Conservation (phyloP, 495 filamentous ascomycete genomes). For the Annulohypoxylon nitens region DNA sequence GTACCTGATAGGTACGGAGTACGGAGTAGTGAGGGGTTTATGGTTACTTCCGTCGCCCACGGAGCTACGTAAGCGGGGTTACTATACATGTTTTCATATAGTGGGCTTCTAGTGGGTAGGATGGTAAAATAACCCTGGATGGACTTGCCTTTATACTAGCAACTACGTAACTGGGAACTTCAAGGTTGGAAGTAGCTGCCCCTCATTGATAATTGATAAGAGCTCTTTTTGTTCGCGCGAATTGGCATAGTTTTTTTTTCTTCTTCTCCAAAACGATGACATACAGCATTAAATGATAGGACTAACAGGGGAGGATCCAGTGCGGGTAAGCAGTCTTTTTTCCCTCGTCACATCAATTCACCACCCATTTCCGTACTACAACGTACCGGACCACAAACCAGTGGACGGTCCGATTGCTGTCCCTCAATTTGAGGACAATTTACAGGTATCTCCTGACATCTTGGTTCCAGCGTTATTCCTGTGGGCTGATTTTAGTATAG, state of each 20-base stretch:
- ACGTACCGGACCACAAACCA: conserved; percentile 12
- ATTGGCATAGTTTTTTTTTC: conserved; percentile 22
- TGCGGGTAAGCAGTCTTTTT: conserved; percentile 27
- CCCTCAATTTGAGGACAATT: not conserved
- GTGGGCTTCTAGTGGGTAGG: not conserved
- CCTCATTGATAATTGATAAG: conserved; percentile 48
- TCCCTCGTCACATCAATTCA: conserved; percentile 34
- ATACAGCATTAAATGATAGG: conserved; percentile 7
- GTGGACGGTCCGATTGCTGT: conserved; percentile 13
- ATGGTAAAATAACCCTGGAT: conserved; percentile 1
- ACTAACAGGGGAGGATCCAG: conserved; percentile 1
- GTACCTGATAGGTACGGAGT: conserved; percentile 22
- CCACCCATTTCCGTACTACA: conserved; percentile 22
- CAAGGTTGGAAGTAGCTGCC: conserved; percentile 17
- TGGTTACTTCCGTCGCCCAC: conserved; percentile 26
- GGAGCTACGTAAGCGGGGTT: conserved; percentile 25
- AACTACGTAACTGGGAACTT: conserved; percentile 1
- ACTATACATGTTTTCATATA: not conserved
- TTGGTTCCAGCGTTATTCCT: conserved; percentile 12
- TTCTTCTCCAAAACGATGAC: conserved; percentile 21
- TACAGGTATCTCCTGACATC: conserved; percentile 33
- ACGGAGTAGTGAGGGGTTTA: conserved; percentile 44
- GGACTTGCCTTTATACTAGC: conserved; percentile 3
- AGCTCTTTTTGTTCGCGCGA: conserved; percentile 35
- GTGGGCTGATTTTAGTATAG: conserved; percentile 33